phyloP scores from a whole-genome alignment of 1,139 yeast species.

The Chernovozyma sophiae-reginae region DNA sequence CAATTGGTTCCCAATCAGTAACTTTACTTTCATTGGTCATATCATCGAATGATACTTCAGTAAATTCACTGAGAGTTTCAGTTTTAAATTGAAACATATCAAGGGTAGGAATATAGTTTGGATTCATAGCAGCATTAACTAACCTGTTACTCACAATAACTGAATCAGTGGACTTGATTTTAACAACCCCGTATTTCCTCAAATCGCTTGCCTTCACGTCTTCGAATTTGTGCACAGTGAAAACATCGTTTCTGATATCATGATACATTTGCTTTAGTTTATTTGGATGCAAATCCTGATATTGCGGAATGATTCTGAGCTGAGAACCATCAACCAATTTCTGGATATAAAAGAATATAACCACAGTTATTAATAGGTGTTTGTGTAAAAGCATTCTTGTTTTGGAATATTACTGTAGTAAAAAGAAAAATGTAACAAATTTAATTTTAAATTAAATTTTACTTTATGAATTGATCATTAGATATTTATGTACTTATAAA shows the following conservation, averaged over 20 bases:
- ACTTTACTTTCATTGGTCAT: constrained; percentile 7
- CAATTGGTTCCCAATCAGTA: constrained; percentile 11
- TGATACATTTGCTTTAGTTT: constrained; percentile 6
- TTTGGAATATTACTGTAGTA: too few species aligned
- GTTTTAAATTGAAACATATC: constrained; percentile 3
- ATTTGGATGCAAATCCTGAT: constrained; percentile 4
- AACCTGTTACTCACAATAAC: constrained; percentile 15
- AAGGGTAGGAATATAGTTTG: constrained; percentile 7
- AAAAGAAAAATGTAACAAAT: too few species aligned
- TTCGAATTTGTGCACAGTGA: constrained; percentile 10
- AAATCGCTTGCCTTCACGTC: constrained; percentile 13
- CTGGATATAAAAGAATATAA: too few species aligned
- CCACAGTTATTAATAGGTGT: too few species aligned
- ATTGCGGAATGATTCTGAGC: background rate
- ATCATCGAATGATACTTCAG: constrained; percentile 16
- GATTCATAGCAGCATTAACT: constrained; percentile 10
- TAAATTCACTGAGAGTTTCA: constrained; percentile 4
- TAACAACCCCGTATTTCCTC: constrained; percentile 14
- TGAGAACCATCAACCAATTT: background rate
- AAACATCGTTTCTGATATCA: constrained; percentile 7
- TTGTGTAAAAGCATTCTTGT: too few species aligned
- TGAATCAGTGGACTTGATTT: constrained; percentile 12
- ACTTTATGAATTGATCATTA: too few species aligned
- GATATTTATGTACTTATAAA: too few species aligned
- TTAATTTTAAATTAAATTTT: too few species aligned